Evolutionary conservation across 208 protist species (phyloP).

Genomic region (Wallacemonas sp.): DNA sequence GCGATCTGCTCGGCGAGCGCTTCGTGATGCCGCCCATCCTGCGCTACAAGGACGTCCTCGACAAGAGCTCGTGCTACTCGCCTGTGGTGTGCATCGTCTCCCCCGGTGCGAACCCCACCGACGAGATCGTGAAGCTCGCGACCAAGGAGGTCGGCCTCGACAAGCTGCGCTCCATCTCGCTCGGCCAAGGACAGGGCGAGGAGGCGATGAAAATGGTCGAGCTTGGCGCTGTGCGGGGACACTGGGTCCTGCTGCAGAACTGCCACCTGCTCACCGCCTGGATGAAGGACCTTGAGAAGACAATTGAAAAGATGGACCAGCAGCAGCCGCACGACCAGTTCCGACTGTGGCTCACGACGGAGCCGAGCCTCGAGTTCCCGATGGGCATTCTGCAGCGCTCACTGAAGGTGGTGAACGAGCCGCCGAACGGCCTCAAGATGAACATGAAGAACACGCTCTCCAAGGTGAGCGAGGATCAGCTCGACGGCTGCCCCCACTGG

Average conservation of each 20-base stretch:
- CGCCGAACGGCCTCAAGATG: constrained; percentile 98
- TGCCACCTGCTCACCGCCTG: constrained; percentile 98
- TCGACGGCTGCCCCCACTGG: constrained; percentile 94
- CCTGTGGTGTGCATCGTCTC: constrained; percentile 99
- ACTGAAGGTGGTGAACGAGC: constrained; percentile 98
- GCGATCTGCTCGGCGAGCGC: constrained; percentile 91
- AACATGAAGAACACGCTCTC: constrained; percentile 98
- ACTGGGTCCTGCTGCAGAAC: constrained; percentile 99
- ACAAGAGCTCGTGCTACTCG: constrained; percentile 89
- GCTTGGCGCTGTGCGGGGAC: constrained; percentile 93
- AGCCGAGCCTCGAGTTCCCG: constrained; percentile 97
- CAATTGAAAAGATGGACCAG: constrained; percentile 95
- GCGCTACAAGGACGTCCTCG: constrained; percentile 95
- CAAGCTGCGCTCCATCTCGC: constrained; percentile 95
- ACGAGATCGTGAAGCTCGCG: constrained; percentile 98
- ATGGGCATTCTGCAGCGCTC: constrained; percentile 98
- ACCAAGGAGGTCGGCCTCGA: constrained; percentile 93
- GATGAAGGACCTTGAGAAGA: constrained; percentile 98
- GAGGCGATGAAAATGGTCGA: constrained; percentile 96
- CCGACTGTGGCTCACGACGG: constrained; percentile 98
- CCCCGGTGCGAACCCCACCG: constrained; percentile 97
- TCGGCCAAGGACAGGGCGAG: constrained; percentile 98
- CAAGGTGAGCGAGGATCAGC: constrained; percentile 95
- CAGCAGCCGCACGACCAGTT: constrained; percentile 96
- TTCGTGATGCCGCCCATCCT: constrained; percentile 97